These are phyloP conservation scores for Phaeosphaeriaceae sp. DNA, from an alignment of 2,329 filamentous ascomycete species.

Conservation along the genomic window DNA sequence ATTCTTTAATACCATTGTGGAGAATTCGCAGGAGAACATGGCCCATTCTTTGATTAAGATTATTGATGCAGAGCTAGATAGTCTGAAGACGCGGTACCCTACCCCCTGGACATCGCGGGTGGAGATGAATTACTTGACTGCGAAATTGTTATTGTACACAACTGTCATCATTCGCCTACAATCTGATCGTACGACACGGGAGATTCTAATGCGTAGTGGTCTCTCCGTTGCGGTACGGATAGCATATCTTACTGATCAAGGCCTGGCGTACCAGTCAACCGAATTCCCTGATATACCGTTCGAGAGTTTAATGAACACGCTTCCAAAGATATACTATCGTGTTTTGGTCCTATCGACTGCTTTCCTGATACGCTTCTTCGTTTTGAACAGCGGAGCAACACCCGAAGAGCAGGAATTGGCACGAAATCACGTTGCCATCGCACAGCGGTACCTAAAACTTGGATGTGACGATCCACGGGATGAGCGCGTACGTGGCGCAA, in stretches of 20 bases:
- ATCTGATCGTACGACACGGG: slow-evolving; percentile 19
- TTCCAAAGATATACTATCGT: slow-evolving; percentile 29
- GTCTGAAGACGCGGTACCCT: slow-evolving; percentile 17
- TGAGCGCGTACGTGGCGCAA: slow-evolving; percentile 18
- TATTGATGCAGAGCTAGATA: slow-evolving; percentile 28
- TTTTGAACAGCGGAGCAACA: slow-evolving; percentile 22
- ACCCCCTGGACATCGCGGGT: slow-evolving; percentile 21
- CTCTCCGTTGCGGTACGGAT: slow-evolving; percentile 25
- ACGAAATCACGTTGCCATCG: slow-evolving; percentile 31
- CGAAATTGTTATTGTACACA: slow-evolving; percentile 29
- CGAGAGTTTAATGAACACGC: slow-evolving; percentile 9
- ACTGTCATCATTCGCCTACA: slow-evolving; percentile 28
- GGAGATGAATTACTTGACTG: slow-evolving; percentile 20
- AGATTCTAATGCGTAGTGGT: slow-evolving; percentile 25
- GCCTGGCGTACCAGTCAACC: slow-evolving; percentile 14
- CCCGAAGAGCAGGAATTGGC: slow-evolving; percentile 30
- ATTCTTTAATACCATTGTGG: slow-evolving; percentile 25
- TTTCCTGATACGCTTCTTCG: slow-evolving; percentile 33
- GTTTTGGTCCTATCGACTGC: slow-evolving; percentile 22
- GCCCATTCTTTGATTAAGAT: slow-evolving; percentile 26
- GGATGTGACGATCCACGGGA: slow-evolving; percentile 14
- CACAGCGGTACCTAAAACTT: slow-evolving; percentile 22
- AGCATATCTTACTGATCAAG: slow-evolving; percentile 22
- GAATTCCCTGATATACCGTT: slow-evolving; percentile 14
- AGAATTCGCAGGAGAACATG: slow-evolving; percentile 22